phyloP scores from a whole-genome alignment of 2,329 filamentous ascomycete species.

The Chrysoporthe puriensis region DNA sequence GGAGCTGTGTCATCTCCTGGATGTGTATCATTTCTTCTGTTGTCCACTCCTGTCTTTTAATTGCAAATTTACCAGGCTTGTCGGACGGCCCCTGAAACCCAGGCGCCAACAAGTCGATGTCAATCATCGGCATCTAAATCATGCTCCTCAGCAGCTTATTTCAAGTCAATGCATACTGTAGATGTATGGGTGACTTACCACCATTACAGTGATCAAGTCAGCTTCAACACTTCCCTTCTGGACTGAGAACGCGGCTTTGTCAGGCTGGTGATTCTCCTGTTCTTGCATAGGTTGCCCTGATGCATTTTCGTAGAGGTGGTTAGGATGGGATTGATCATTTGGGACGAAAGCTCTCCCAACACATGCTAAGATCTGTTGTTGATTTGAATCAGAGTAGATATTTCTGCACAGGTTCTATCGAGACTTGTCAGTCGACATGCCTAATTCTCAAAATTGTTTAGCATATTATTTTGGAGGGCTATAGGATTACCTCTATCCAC shows the following conservation, averaged over 20 bases:
- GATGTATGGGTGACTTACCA: constrained; percentile 1
- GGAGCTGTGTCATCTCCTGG: neutral
- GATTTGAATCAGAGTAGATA: no score
- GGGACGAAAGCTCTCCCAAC: no score
- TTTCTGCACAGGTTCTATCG: neutral
- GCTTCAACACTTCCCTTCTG: neutral
- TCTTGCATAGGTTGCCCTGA: no score
- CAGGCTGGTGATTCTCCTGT: no score
- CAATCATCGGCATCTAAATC: constrained; percentile 5
- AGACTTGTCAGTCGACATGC: neutral
- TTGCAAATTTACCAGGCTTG: neutral
- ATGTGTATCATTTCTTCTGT: neutral
- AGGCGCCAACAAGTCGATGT: constrained; percentile 2
- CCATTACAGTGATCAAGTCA: neutral
- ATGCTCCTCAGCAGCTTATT: constrained; percentile 3
- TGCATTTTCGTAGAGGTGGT: no score
- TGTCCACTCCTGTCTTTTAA: neutral
- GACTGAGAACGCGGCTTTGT: neutral
- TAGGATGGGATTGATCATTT: no score
- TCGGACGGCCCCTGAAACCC: neutral
- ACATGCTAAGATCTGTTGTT: no score
- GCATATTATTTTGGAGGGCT: no score
- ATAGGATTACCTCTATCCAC: neutral
- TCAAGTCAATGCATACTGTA: neutral
- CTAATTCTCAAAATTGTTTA: no score